Evolutionary conservation across 2,329 filamentous ascomycete species (phyloP), one percentile per base, ranked within the genome.

Genomic region (Phialophora chinensis): DNA sequence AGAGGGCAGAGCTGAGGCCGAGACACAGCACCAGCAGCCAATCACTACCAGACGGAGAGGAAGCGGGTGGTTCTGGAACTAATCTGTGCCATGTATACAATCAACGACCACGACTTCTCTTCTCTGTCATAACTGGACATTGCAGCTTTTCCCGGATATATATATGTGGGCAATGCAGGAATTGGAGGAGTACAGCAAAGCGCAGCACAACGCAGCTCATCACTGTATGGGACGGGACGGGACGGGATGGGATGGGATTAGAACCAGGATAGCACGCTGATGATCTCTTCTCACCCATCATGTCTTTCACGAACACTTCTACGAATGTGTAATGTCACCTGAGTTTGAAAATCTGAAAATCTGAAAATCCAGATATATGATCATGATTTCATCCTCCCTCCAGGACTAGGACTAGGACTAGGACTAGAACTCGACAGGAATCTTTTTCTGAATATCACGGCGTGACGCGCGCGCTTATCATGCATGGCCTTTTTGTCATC

Each of bases 1-100:
- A 50, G 33, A 42, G 12, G 52, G 20, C 11, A 61, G 4, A 31
- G 59, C 12, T 8, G 35, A 53, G 52, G 38, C 14, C 3, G 47
- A 29, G 49, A 25, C 23, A 12, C 44, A 55, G 27, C 11, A 33
- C 1, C 53, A 35, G 53, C 53, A 55, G 31, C 29, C 12, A 35
- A 10, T 3, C 25, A 20, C 25, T n/a, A 11, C 29, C n/a, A 44
- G 31, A 50, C 53, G 54, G 31, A 60, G 59, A 44, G 52, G 64
- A 47, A 50, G 66, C 25, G 68, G 68, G 3, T 70, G 68, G 68
- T 70, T 70, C 50, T 70, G 68, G 68, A 68, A 62, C 7, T 66
- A 54, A 66, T 27, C 7, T 55, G 4, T 29, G 10, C 49, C 20
- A 12, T 27, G 14, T 8, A 5, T 27, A 14, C 20, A 12, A 7